Conservation (phyloP, 306 rosid genomes). For the Acmispon strigosus region DNA sequence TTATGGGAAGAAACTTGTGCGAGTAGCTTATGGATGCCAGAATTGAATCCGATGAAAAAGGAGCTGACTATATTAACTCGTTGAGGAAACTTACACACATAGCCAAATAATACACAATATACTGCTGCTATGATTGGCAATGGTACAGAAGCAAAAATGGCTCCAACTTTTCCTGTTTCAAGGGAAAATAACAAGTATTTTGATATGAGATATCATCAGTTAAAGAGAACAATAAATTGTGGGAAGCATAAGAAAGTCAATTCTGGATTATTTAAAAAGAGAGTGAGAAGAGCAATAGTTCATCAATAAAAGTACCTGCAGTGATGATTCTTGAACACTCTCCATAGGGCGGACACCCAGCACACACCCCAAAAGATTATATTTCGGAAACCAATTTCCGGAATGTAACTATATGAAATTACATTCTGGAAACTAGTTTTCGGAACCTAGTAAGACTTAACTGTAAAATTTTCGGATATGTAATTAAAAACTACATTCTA, state of each 20-base stretch:
- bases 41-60: too few species aligned
- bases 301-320: not conserved
- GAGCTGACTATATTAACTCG: not conserved
- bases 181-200: not conserved
- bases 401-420: too few species aligned
- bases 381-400: too few species aligned
- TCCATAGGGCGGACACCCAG: too few species aligned
- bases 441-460: too few species aligned
- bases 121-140: conserved; percentile 75
- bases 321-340: too few species aligned
- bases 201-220: not conserved
- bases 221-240: not conserved
- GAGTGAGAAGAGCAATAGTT: not conserved
- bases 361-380: too few species aligned
- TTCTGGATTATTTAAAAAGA: not conserved
- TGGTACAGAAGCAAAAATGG: conserved; percentile 71
- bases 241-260: not conserved
- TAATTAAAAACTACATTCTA: too few species aligned
- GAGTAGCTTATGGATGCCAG: too few species aligned
- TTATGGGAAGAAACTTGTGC: too few species aligned
- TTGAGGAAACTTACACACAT: conserved; percentile 48
- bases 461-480: too few species aligned
- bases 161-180: conserved; percentile 67
- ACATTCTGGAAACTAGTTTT: too few species aligned
- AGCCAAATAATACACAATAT: conserved; percentile 67